Conservation (phyloP, 225 moss, liverwort and hornwort species). For the Physcomitrium patens region DNA sequence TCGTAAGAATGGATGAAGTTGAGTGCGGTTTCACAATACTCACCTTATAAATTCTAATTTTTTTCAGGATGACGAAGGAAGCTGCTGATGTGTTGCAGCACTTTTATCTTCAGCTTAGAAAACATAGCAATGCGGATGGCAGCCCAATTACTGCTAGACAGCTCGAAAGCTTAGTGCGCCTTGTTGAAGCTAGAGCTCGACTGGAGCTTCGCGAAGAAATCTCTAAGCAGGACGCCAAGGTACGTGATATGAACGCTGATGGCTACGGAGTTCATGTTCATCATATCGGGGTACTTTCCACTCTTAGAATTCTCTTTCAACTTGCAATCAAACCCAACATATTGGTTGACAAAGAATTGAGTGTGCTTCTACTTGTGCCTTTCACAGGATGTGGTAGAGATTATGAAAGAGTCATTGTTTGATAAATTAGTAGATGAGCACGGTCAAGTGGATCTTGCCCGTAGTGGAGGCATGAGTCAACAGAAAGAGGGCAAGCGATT, state of each 20-base stretch:
- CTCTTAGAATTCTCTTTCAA: not conserved
- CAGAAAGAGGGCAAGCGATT: slow-evolving; percentile 97
- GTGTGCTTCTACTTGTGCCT: slow-evolving; percentile 10
- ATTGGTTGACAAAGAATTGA: slow-evolving; percentile 10
- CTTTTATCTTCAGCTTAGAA: slow-evolving; percentile 88
- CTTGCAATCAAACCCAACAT: not conserved
- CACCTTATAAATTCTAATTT: slow-evolving; percentile 23
- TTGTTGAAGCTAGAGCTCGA: slow-evolving; percentile 95
- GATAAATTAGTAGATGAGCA: slow-evolving; percentile 95
- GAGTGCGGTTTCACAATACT: slow-evolving; percentile 12
- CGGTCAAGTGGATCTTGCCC: slow-evolving; percentile 80
- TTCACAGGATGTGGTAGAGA: slow-evolving; percentile 95
- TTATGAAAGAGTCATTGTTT: slow-evolving; percentile 94
- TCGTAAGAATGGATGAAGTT: slow-evolving; percentile 14
- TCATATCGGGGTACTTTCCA: slow-evolving; percentile 11
- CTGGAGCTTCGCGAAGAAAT: slow-evolving; percentile 94
- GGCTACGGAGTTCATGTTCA: slow-evolving; percentile 5
- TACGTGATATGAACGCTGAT: slow-evolving; percentile 32
- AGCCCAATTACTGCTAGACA: slow-evolving; percentile 98
- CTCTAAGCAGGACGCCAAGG: slow-evolving; percentile 90
- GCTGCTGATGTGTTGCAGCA: slow-evolving; percentile 91
- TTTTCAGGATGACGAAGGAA: slow-evolving; percentile 78
- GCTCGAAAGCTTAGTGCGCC: slow-evolving; percentile 94
- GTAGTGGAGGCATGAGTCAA: slow-evolving; percentile 95
- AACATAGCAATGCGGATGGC: slow-evolving; percentile 80